Base-by-base conservation (phyloP, 2,329 filamentous ascomycete genomes). In the Pseudovirgaria hyperparasitica region DNA sequence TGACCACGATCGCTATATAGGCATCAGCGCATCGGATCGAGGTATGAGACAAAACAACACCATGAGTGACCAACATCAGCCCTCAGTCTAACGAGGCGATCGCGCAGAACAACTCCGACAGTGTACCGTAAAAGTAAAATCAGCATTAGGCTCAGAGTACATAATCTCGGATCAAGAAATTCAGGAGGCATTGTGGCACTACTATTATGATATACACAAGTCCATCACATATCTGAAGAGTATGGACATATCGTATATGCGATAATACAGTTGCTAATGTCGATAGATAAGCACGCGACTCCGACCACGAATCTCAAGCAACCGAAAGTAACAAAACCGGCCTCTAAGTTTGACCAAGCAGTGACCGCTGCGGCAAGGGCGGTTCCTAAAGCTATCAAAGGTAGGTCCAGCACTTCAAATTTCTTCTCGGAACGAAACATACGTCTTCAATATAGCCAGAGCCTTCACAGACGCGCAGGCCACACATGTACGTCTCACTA, bases 171-270 rank as follows among this genome's bases (percentile, higher is more conserved):
- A 77, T 33, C 60, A 63, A 19, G 78, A 93, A 46, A 87, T 94
- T 35, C 74, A 92, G 50, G 87, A 96, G 34, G 71, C 86, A 0
- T 57, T 98, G 10, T 96, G 85, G 84, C 74, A 98, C 55, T 94
- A 94, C 54, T 96, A 87, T 52, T 96, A 86, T 50, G 86, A 98
- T 43, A 65, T 93, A 16, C 78, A 75, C 31, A 93, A 93, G 54
- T 74, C 82, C 1, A 77, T 92, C 19, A 65, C 70, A 30, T 94
- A 92, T 46, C 56, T 98, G 31, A 70, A 74, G 36, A 79, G 75
- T 65, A 75, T 40, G 53, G 4, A 8, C 10, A 27, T 10, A 16
- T 4, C 14, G 23, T 19, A 11, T 26, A 9, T 9, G 19, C 15
- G 7, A 18, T 7, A 11, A 6, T 14, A 25, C 7, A 8, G 10